Base-by-base conservation (phyloP, 805 yeast species). In the baker's yeast (Saccharomyces cerevisiae) region DNA sequence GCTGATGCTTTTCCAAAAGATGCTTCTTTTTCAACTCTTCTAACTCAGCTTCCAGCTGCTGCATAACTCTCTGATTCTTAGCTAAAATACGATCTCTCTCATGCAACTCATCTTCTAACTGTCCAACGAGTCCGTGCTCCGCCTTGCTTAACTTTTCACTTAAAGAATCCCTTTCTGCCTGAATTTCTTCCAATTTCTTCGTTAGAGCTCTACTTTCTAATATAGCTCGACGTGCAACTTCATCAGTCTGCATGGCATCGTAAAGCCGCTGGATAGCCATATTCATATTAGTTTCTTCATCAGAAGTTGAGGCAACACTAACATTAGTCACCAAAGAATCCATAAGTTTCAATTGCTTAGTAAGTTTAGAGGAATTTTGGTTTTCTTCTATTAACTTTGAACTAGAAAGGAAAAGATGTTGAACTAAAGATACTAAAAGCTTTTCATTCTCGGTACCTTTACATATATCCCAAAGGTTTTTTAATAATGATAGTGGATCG, bases 211-310 rank as follows among this genome's bases (percentile, higher is more conserved):
- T 78, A 9, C 83, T 79, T 54, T 86, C 91, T 17, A 66, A 22
- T 3, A 74, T 79, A 55, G 97, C 95, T 52, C 86, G 78, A 52
- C 87, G 76, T 13, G 96, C 96, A 67, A 85, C 87, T 55, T 89
- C 96, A 69, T 94, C 98, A 0, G 97, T 89, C 61, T 84, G 84
- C 71, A 91, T 78, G 9, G 92, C 79, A 47, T 89, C 84, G 56
- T 81, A 78, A 46, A 94, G 76, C 53, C 85, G 75, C 64, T 89
- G 94, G 32, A 91, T 87, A 1, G 96, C 89, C 58, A 89, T 82
- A 52, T 87, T 89, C 66, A 89, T 78, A 21, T 89, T 84, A 10
- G 86, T 77, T 51, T 84, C 87, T 55, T 77, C 77, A 58, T 77
- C 78, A 4, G 64, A 54, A 61, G 70, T 70, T 1, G 81, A 67